Percentiles rank a stretch among this genome's conserved stretches.
Evolutionary conservation across 2,329 filamentous ascomycete genomes (phyloP).

Genomic region (Coniosporium tulheliwenetii): DNA sequence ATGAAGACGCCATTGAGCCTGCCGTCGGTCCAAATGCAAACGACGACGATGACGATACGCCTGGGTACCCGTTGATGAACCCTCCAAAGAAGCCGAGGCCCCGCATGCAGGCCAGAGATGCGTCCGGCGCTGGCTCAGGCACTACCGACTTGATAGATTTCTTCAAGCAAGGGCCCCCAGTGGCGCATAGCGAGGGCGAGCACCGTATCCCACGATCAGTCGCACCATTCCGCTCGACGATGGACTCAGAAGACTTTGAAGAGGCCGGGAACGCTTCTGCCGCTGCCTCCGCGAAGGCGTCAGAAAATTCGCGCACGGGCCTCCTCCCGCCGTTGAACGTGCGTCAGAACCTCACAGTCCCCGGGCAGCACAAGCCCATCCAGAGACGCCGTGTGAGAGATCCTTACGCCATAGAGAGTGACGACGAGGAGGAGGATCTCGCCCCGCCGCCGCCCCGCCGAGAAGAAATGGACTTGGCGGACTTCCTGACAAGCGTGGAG

Average conservation of each 20-base stretch:
- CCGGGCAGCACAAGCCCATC: slow-evolving; percentile 32
- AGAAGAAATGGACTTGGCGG: slow-evolving; percentile 51
- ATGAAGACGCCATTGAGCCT: not conserved
- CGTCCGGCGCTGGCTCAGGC: slow-evolving; percentile 54
- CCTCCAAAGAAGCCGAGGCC: not conserved
- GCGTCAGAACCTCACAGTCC: slow-evolving; percentile 1
- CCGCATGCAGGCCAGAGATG: slow-evolving; percentile 11
- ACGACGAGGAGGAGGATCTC: slow-evolving; percentile 44
- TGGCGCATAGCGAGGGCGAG: slow-evolving; percentile 27
- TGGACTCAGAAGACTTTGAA: slow-evolving; percentile 70
- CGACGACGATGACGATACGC: not conserved
- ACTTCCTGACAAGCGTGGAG: slow-evolving; percentile 56
- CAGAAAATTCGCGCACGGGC: not conserved
- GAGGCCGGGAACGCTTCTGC: slow-evolving; percentile 11
- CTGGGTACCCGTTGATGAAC: not conserved
- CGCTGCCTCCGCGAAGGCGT: slow-evolving; percentile 1
- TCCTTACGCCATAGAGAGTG: slow-evolving; percentile 78
- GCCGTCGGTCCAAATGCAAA: not conserved
- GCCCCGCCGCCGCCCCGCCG: slow-evolving; percentile 19
- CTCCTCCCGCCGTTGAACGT: not conserved
- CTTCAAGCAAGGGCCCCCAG: slow-evolving; percentile 71
- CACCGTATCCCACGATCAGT: slow-evolving; percentile 69
- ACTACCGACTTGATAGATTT: slow-evolving; percentile 91
- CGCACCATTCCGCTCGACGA: slow-evolving; percentile 69
- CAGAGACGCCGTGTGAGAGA: slow-evolving; percentile 70